Base-by-base conservation (phyloP, 2,329 filamentous ascomycete species). In the Phyllosticta citribraziliensis region DNA sequence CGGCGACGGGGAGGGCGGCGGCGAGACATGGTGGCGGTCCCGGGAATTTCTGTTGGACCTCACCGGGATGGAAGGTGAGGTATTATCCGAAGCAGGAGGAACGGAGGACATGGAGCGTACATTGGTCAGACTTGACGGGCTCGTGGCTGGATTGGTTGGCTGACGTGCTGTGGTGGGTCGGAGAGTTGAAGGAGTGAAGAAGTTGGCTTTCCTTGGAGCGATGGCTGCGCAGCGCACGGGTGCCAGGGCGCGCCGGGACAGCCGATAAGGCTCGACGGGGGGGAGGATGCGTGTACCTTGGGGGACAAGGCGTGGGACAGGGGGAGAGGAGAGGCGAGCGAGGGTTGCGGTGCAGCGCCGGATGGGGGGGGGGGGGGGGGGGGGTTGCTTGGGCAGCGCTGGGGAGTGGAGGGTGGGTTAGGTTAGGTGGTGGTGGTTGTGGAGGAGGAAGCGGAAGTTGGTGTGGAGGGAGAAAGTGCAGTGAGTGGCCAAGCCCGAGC, bases 31-130 rank as follows among this genome's bases (percentile, higher is more conserved):
- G 63, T 63, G 68, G 64, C 20, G 27, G 27, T 65, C 63, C 58
- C 22, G 65, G 66, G 64, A 68, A 64, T 63, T 66, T 67, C 51
- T 61, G 67, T 67, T 70, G 67, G 69, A 69, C 69, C 71, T 75
- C 72, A 75, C 70, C 70, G 71, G 68, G 70, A 72, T 66, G 69
- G 72, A 66, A 69, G 72, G 69, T 68, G 73, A 74, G 71, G 70
- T 67, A 69, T 71, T 72, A 72, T 66, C 66, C 67, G 70, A 68
- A 67, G 68, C 71, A 69, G 70, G 64, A 66, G 69, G 67, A 68
- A 69, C 69, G 66, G 69, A 66, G 69, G 74, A 76, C 74, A 76
- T 76, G 73, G 71, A 72, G 69, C 66, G 70, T 56, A 75, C 73
- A 75, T 75, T 75, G 73, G 73, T 74, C 70, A 71, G 69, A 65